Base-by-base conservation (phyloP, 2,329 filamentous ascomycete species). In the Leptodontidium sp. region DNA sequence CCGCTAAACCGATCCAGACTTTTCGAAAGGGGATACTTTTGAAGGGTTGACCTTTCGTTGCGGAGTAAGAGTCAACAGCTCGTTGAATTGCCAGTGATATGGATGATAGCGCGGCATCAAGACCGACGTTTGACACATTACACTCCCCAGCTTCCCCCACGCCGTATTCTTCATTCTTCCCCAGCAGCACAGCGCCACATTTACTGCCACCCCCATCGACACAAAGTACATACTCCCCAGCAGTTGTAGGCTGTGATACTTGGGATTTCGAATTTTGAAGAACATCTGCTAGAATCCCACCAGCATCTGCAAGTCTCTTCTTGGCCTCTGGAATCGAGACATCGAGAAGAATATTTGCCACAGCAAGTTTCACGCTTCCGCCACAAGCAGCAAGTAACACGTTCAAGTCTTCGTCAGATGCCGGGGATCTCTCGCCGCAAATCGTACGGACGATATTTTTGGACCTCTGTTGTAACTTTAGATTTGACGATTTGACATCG, bases 141-240 rank as follows among this genome's bases (percentile, higher is more conserved):
- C 52, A 55, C 29, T 55, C 57, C 14, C 57, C 57, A 24, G 57
- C 57, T 26, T 43, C n/a, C n/a, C 57, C 57, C 21, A 29, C 21
- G 12, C 57, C 57, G 5, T 3, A 5, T 35, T 43, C 40, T 61
- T 32, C 57, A 45, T 45, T 61, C 57, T 45, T 61, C 2, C 57
- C 40, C 35, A 61, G n/a, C 5, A 61, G n/a, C 4, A 61, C 35
- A 45, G 57, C 57, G 21, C n/a, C 1, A 43, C 35, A 43, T 61
- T 61, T 45, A 14, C 57, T 61, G 14, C 57, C 57, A 24, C 57
- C 57, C 8, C 9, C 57, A 32, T 61, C 57, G 32, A 61, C 40
- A 24, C 57, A 61, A n/a, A 61, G 57, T 24, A 61, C 57, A 26
- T 43, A 45, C 7, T 45, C 15, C 9, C n/a, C 57, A 61, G 14